Base-by-base conservation (phyloP, 495 filamentous ascomycete genomes). In the Lasiosphaeriaceae sp. region DNA sequence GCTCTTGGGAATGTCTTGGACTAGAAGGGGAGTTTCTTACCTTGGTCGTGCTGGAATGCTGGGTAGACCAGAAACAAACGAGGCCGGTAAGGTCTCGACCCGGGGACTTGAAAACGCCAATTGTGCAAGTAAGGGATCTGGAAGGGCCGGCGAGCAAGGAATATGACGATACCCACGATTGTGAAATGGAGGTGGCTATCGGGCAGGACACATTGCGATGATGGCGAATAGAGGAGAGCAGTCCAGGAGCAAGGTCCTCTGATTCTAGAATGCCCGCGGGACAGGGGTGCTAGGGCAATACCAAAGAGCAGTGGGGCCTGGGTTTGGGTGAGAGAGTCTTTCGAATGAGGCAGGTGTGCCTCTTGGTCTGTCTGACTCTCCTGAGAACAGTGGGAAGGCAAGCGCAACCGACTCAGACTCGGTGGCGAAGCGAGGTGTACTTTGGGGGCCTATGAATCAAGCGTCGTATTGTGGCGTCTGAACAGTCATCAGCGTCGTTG, bases 31-130 rank as follows among this genome's bases (percentile, higher is more conserved):
- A 43, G 53, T 47, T 56, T 17, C 26, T 9, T 24, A 56, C 46
- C 45, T 56, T 48, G 45, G 53, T 12, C 11, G 29, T 37, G 20
- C 31, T 49, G 53, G 53, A 56, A 56, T 56, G 53, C 45, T n/a
- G 24, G 46, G 53, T 39, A 26, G 44, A 49, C 41, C 11, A 39
- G 44, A 39, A 45, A 41, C 21, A 46, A 44, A 46, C 21, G 41
- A 54, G 50, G 37, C 19, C 43, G 41, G 41, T 14, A 41, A 44
- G 16, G 21, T 41, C 20, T 21, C 19, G 23, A 29, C 39, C 35
- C 48, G 19, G 37, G 22, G 11, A 17, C 21, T 51, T 7, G 48
- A 53, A 44, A 31, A 43, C 7, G 39, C 5, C 5, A 43, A 43
- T 43, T 6, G 16, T 43, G 37, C 5, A 7, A 43, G 1, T 43